Base-by-base conservation (phyloP, 345 rosid species). In the Salix dunnii region DNA sequence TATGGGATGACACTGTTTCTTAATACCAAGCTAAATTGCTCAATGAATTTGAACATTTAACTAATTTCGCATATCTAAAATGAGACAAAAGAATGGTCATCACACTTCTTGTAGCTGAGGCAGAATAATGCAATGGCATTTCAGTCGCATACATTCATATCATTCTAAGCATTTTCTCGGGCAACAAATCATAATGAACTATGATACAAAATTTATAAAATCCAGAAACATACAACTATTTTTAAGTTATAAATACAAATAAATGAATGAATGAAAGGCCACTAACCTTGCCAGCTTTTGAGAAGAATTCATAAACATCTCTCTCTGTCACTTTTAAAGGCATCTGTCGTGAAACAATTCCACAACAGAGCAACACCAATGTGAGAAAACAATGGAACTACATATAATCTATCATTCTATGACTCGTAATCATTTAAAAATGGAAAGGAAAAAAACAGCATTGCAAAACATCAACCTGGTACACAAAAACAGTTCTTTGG, bases 401-500 rank as follows among this genome's bases (percentile, higher is more conserved):
- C 35, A 14, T 17, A 31, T 31, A 23, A 65, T 65, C 68, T 65
- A 65, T 28, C n/a, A 65, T 31, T 7, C 40, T 18, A 65, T 28
- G n/a, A 27, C 42, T 65, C 2, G 7, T 33, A 17, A 65, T 65
- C 42, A 65, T 30, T 11, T n/a, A 8, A 62, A 28, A 62, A 25
- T 33, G 55, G 25, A 61, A 31, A 31, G 33, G 33, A 62, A 53
- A 31, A 30, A 74, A 61, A 63, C 21, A n/a, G 20, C 48, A 2
- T 63, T 27, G 43, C 48, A 30, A 28, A 74, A 8, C 53, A 77
- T 55, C 27, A 69, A 92, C 98, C 97, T 92, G 98, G 78, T 94
- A 94, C 21, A 96, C 98, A 86, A 94, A 94, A 82, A 94, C 98
- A 14, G 98, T 92, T 86, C 96, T 87, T 81, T 92, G 98, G 82